Evolutionary conservation across 2,329 filamentous ascomycete genomes (phyloP), one percentile per base, ranked within the genome.

Genomic region (Incumbomyces lentus): DNA sequence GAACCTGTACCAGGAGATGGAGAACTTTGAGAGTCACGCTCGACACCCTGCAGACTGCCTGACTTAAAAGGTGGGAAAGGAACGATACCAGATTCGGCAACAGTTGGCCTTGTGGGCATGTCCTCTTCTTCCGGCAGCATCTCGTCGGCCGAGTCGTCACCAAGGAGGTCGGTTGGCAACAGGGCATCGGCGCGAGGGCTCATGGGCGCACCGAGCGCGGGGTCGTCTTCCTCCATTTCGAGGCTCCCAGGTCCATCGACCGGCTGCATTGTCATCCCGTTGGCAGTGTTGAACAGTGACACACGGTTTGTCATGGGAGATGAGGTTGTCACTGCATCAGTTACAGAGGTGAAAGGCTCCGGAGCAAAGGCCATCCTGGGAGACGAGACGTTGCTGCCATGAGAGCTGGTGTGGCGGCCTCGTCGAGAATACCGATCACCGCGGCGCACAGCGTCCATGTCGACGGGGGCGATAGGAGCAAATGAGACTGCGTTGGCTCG

Each of bases 101-200:
- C 38, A 14, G 31, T 49, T 18, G 43, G 43, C 35, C 46, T 51
- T 8, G 36, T 40, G 16, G 50, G 53, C 32, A 46, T 37, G n/a
- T 52, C 32, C 31, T 50, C 63, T 32, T 73, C 51, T 13, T 52
- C 46, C 32, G 50, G 47, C 6, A 40, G 2, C 26, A 54, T 45
- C 17, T 57, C 54, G 38, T 58, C 55, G 6, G 50, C 53, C 10
- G 55, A 57, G 50, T 79, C 75, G 55, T 78, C 74, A 3, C 73
- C 73, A 41, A 79, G 71, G 11, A 82, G 65, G 55, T 78, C 76
- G 1, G 78, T 76, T 2, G 79, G 79, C 6, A 82, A 62, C 16
- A 82, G 61, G 19, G 75, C 72, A 51, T 78, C 77, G 13, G 78
- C 78, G 16, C 75, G 72, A 2, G 79, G 79, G 56, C 76, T 81